Conservation (phyloP, 345 rosid species). For the Trapa incisa region DNA sequence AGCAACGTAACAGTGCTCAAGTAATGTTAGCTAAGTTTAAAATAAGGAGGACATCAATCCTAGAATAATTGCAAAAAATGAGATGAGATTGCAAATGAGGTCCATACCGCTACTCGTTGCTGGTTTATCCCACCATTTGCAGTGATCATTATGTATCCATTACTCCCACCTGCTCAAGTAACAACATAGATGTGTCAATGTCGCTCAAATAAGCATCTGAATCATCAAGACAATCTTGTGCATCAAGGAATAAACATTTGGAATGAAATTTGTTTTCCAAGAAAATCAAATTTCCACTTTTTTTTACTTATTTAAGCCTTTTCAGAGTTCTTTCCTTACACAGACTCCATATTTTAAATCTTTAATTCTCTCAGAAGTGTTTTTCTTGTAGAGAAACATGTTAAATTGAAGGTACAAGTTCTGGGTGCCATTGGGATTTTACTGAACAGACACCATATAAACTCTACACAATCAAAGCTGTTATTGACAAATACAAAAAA, state of each 20-base stretch:
- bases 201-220: not conserved
- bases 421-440: not conserved
- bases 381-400: not conserved
- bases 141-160: conserved; percentile 82
- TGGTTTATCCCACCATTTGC: conserved; percentile 98
- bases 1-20: not conserved
- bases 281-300: too few relatives aligned
- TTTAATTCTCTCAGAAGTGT: not conserved
- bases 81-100: not conserved
- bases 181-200: not conserved
- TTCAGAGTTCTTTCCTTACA: too few relatives aligned
- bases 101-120: conserved; percentile 93
- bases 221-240: not conserved
- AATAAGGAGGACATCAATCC: not conserved
- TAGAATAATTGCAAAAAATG: not conserved
- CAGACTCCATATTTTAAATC: not conserved
- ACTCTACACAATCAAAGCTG: not conserved
- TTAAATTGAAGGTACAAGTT: not conserved
- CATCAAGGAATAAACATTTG: not conserved
- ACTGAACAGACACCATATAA: not conserved
- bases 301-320: too few relatives aligned
- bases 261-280: not conserved
- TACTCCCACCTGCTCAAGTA: conserved; percentile 44
- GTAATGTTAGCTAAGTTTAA: too few relatives aligned
- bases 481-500: not conserved